Evolutionary conservation across 192 early-diverging fungal genomes (phyloP).

Genomic region (Rhizophagus sp.): DNA sequence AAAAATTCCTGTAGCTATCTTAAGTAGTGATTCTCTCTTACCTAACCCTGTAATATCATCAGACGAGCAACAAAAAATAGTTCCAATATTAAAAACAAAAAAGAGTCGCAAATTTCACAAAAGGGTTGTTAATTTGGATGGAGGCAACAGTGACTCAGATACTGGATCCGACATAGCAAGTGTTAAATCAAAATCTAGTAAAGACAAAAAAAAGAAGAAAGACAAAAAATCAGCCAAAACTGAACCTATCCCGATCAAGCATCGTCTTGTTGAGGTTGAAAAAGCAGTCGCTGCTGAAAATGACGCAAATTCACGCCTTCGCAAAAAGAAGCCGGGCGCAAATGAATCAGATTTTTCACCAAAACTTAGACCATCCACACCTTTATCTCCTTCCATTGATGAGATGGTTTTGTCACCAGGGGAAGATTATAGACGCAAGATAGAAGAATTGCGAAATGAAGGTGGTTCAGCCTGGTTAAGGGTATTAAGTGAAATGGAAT

Average conservation of each 20-base stretch:
- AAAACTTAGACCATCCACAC: conserved; percentile 29
- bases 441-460: conserved; percentile 54
- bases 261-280: not conserved
- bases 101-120: conserved; percentile 35
- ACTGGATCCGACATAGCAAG: conserved; percentile 30
- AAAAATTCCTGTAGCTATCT: conserved; percentile 36
- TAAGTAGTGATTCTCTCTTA: conserved; percentile 31
- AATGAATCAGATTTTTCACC: conserved; percentile 25
- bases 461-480: conserved; percentile 55
- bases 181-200: not conserved
- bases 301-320: not conserved
- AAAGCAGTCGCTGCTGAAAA: conserved; percentile 24
- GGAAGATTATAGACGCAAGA: conserved; percentile 47
- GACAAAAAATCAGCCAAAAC: conserved; percentile 29
- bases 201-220: conserved; percentile 20
- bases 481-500: conserved; percentile 55
- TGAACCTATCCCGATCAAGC: conserved; percentile 19
- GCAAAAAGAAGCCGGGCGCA: conserved; percentile 1
- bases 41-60: conserved; percentile 4
- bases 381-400: conserved; percentile 25
- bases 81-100: conserved; percentile 12
- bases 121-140: conserved; percentile 34
- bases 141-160: not conserved
- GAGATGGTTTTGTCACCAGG: conserved; percentile 12
- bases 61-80: not conserved